A percentile compares a stretch with the other conserved stretches of the same genome.
These are phyloP conservation scores for Trametes hirsuta DNA, from an alignment of 1,284 basidiomycete genomes.

Conservation along the genomic window DNA sequence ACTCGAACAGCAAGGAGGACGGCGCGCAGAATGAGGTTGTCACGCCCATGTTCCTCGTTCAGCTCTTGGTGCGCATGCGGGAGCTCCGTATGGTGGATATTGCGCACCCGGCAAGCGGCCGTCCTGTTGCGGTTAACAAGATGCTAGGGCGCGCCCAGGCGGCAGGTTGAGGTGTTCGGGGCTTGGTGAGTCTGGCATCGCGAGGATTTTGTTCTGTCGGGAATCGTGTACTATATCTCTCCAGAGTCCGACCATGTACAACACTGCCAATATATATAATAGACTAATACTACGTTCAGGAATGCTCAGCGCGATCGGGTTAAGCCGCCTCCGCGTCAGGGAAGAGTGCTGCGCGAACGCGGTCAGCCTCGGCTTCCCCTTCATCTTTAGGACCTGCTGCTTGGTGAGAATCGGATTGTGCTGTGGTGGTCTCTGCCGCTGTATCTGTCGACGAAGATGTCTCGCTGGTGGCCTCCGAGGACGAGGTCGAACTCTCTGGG, in stretches of 20 bases:
- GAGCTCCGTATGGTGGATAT: conserved; percentile 66
- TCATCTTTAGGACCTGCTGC: conserved; percentile 26
- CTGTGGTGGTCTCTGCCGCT: conserved; percentile 5
- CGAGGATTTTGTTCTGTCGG: background rate
- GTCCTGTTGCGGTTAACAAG: conserved; percentile 62
- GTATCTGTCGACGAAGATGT: background rate
- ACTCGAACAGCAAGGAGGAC: conserved; percentile 27
- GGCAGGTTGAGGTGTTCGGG: conserved; percentile 43
- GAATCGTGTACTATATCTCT: conserved; percentile 12
- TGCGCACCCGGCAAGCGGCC: conserved; percentile 52
- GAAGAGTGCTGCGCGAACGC: conserved; percentile 38
- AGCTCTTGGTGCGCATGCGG: conserved; percentile 68
- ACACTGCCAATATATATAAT: conserved; percentile 17
- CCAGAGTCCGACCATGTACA: conserved; percentile 13
- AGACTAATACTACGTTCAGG: background rate
- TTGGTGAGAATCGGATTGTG: conserved; percentile 4
- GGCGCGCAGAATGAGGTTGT: conserved; percentile 40
- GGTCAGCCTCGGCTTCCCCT: conserved; percentile 39
- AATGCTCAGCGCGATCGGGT: background rate
- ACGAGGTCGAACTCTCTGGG: background rate
- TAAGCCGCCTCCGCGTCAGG: conserved; percentile 12
- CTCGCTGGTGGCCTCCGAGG: conserved; percentile 4
- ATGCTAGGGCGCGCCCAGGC: conserved; percentile 70
- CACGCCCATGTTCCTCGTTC: conserved; percentile 56
- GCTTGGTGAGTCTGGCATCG: background rate